phyloP scores from a whole-genome alignment of 495 filamentous ascomycete genomes.

The Chaetomium tenue region DNA sequence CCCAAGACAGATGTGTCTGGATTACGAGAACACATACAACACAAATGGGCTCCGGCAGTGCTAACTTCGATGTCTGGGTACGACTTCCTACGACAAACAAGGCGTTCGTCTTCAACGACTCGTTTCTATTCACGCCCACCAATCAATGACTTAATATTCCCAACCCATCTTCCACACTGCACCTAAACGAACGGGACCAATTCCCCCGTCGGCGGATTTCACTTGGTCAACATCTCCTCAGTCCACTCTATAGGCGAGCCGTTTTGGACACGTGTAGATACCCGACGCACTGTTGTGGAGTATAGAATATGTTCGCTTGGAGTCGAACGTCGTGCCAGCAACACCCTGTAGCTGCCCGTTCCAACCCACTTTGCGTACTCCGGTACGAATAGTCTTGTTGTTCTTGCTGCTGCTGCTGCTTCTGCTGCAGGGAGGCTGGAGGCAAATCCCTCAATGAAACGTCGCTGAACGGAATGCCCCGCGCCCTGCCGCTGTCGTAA shows the following conservation, averaged over 20 bases:
- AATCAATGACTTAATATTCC: no score
- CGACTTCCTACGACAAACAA: neutral
- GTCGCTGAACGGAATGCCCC: neutral
- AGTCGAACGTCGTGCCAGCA: neutral
- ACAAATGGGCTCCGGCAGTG: neutral
- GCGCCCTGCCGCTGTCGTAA: slow-evolving; percentile 8
- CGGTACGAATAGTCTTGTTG: no score
- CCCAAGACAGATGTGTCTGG: neutral
- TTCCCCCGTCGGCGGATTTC: neutral
- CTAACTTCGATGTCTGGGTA: neutral
- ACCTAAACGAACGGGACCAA: no score
- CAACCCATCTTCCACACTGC: no score
- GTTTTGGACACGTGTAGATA: neutral
- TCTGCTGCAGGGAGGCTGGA: neutral
- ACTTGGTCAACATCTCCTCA: neutral
- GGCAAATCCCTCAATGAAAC: slow-evolving; percentile 11
- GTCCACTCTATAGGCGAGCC: neutral
- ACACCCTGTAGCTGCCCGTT: neutral
- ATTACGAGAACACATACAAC: neutral
- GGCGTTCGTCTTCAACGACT: no score
- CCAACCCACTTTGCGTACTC: neutral
- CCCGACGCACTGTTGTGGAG: neutral
- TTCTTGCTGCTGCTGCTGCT: no score
- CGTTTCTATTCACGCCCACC: no score
- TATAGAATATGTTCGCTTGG: neutral